Percentiles rank a stretch among this genome's conserved stretches.
These are phyloP conservation scores for Thelonectria blattea DNA, from an alignment of 2,329 filamentous ascomycete species.

Conservation along the genomic window DNA sequence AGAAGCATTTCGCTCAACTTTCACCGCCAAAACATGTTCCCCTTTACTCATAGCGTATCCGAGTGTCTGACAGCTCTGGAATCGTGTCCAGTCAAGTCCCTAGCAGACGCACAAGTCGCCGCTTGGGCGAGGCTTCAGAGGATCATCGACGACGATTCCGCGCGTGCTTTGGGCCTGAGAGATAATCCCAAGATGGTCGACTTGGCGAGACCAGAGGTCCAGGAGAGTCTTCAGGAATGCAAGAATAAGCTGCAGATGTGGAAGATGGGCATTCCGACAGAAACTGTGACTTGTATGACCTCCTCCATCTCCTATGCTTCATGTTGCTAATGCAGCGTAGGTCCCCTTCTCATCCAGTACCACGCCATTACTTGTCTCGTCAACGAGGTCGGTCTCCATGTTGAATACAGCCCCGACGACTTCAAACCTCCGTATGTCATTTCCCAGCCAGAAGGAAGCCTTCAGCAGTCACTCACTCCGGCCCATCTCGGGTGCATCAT, in stretches of 20 bases:
- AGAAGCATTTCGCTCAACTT: neutral
- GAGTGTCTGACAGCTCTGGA: neutral
- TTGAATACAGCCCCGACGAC: neutral
- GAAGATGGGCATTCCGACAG: neutral
- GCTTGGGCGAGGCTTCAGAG: neutral
- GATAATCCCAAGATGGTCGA: neutral
- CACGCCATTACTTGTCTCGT: neutral
- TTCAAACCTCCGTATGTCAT: slow-evolving; percentile 1
- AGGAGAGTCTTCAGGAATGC: neutral
- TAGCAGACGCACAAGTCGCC: neutral
- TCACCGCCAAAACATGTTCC: slow-evolving; percentile 8
- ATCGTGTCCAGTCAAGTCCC: neutral
- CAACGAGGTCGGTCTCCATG: neutral
- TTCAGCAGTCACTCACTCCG: neutral
- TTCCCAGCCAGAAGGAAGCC: neutral
- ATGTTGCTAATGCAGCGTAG: neutral
- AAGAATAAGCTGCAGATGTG: slow-evolving; percentile 1
- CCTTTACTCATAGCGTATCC: neutral
- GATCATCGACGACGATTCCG: neutral
- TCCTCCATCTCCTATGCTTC: too few species aligned
- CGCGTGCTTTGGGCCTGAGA: neutral
- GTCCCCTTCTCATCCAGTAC: neutral
- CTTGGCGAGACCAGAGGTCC: neutral
- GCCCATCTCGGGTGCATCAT: neutral
- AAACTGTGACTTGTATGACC: neutral